Conservation (phyloP, 1,284 basidiomycete genomes). For the Ganoderma lucidum region DNA sequence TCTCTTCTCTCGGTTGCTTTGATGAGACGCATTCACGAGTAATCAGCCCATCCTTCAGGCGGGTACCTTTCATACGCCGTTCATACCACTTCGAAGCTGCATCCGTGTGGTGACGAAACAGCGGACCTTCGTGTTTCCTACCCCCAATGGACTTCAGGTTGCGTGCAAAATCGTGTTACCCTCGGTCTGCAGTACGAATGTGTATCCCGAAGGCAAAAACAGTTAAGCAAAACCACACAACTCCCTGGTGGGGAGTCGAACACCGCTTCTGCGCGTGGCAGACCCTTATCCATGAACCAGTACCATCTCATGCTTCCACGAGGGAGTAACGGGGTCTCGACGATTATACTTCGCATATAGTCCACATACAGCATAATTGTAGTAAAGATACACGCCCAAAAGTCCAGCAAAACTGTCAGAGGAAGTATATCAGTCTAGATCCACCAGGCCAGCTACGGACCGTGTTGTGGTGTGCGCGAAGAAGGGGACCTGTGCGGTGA, state of each 20-base stretch:
- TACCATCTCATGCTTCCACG: too few species aligned
- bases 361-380: constrained; percentile 18
- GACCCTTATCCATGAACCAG: background rate
- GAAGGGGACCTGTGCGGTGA: constrained; percentile 20
- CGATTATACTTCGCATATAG: background rate
- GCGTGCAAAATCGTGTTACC: too few species aligned
- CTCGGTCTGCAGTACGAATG: too few species aligned
- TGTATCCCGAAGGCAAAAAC: too few species aligned
- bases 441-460: background rate
- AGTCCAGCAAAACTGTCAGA: constrained; percentile 8
- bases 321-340: too few species aligned
- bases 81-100: background rate
- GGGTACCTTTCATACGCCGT: background rate
- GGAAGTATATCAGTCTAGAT: background rate
- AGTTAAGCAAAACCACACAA: background rate
- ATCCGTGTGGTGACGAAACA: background rate
- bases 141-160: too few species aligned
- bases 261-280: constrained; percentile 49
- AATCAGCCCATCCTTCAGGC: background rate
- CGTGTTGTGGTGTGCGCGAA: constrained; percentile 16
- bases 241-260: constrained; percentile 54
- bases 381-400: constrained; percentile 9
- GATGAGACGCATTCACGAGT: background rate
- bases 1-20: constrained; percentile 9
- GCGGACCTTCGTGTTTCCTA: too few species aligned